Evolutionary conservation across 2,329 filamentous ascomycete genomes (phyloP).

Genomic region (Nannizziopsis barbatae): DNA sequence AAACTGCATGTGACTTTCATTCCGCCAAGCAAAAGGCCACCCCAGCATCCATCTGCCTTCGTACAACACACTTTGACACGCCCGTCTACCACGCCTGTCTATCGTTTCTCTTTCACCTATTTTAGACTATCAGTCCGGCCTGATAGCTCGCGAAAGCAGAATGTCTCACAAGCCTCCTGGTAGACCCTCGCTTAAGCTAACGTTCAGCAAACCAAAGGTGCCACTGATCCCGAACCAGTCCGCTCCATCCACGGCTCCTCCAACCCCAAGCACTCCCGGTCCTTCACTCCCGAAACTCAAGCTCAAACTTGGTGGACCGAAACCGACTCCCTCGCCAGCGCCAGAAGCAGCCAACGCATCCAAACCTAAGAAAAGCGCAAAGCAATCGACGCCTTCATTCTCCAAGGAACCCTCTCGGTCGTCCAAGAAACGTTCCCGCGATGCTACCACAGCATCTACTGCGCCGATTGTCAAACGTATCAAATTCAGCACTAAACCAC

Average conservation of each 20-base stretch:
- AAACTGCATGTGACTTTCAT: no score
- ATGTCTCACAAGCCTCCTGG: slow-evolving; percentile 26
- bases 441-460: slow-evolving; percentile 6
- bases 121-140: background rate
- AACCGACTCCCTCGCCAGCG: slow-evolving; percentile 18
- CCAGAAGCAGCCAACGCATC: slow-evolving; percentile 17
- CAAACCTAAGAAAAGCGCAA: slow-evolving; percentile 18
- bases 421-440: slow-evolving; percentile 16
- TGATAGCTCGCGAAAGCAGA: background rate
- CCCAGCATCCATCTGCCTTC: no score
- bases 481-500: slow-evolving; percentile 28
- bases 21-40: no score
- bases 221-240: slow-evolving; percentile 19
- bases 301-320: slow-evolving; percentile 27
- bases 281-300: slow-evolving; percentile 31
- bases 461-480: slow-evolving; percentile 24
- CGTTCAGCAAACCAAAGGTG: slow-evolving; percentile 30
- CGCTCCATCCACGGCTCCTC: slow-evolving; percentile 15
- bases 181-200: slow-evolving; percentile 33
- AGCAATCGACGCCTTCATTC: slow-evolving; percentile 14
- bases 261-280: slow-evolving; percentile 16
- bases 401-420: slow-evolving; percentile 10
- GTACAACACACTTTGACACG: no score
- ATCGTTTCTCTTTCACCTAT: background rate
- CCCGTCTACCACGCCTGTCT: background rate